phyloP scores from a whole-genome alignment of 2,329 filamentous ascomycete species.

The Verticillium isaacii region DNA sequence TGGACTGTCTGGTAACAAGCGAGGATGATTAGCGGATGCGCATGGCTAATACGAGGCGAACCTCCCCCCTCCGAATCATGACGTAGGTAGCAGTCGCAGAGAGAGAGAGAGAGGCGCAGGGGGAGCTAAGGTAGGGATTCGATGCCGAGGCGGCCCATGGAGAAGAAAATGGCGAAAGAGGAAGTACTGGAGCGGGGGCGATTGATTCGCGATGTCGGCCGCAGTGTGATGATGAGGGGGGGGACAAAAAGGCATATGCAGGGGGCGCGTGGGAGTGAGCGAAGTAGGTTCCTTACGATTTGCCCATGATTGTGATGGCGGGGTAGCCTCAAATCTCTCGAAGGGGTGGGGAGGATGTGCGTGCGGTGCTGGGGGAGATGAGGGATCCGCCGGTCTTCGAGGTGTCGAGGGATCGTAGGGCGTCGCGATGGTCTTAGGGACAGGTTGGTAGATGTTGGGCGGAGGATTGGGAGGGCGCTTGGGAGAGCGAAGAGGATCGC shows the following conservation, averaged over 20 bases:
- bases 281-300: constrained; percentile 35
- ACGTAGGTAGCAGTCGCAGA: neutral
- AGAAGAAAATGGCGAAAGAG: neutral
- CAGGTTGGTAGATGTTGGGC: neutral
- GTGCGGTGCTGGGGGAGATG: neutral
- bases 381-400: neutral
- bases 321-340: neutral
- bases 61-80: neutral
- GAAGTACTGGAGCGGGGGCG: neutral
- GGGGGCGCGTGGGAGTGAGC: neutral
- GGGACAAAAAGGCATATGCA: neutral
- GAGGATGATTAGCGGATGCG: constrained; percentile 16
- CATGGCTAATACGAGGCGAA: neutral
- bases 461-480: neutral
- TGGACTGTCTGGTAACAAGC: constrained; percentile 71
- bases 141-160: neutral
- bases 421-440: neutral
- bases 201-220: neutral
- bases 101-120: neutral
- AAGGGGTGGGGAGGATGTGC: neutral
- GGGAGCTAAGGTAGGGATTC: neutral
- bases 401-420: neutral
- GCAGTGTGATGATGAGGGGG: neutral
- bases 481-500: neutral
- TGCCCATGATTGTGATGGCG: constrained; percentile 31